Conservation (phyloP, 768 basidiomycete genomes). For the Coprinopsis cinerea region DNA sequence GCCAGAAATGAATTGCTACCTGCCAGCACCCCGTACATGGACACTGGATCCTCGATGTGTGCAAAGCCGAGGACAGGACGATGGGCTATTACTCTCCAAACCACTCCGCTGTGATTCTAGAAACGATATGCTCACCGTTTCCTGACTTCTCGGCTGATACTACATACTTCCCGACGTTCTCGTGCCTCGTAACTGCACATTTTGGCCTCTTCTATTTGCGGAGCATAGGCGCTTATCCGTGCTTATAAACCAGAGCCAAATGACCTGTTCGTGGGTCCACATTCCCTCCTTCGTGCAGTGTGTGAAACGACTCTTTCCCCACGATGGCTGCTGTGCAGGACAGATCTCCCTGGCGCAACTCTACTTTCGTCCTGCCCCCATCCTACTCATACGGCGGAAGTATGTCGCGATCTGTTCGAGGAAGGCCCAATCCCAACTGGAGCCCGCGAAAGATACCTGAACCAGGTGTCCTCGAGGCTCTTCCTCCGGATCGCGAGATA, state of each 20-base stretch:
- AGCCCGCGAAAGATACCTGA: slow-evolving; percentile 6
- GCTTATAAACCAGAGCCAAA: background rate
- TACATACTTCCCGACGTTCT: background rate
- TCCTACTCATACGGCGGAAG: background rate
- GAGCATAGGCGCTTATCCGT: slow-evolving; percentile 7
- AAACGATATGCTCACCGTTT: background rate
- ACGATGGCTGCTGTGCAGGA: slow-evolving; percentile 4
- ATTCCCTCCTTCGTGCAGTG: background rate
- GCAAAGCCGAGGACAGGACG: too few relatives aligned
- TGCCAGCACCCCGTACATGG: too few relatives aligned
- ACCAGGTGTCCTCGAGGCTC: background rate
- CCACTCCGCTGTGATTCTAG: too few relatives aligned
- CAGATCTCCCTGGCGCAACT: slow-evolving; percentile 9
- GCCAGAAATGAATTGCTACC: too few relatives aligned
- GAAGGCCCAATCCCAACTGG: background rate
- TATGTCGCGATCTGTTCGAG: background rate
- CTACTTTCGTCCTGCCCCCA: slow-evolving; percentile 5
- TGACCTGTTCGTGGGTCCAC: background rate
- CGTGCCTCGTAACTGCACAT: slow-evolving; percentile 4
- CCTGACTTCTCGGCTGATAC: background rate
- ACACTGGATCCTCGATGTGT: too few relatives aligned
- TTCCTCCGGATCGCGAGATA: slow-evolving; percentile 30
- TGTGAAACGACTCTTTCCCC: background rate
- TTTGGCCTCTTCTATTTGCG: background rate
- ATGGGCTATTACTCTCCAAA: too few relatives aligned